phyloP scores from a whole-genome alignment of 106 monocot species.

The Dactylorhiza incarnata region DNA sequence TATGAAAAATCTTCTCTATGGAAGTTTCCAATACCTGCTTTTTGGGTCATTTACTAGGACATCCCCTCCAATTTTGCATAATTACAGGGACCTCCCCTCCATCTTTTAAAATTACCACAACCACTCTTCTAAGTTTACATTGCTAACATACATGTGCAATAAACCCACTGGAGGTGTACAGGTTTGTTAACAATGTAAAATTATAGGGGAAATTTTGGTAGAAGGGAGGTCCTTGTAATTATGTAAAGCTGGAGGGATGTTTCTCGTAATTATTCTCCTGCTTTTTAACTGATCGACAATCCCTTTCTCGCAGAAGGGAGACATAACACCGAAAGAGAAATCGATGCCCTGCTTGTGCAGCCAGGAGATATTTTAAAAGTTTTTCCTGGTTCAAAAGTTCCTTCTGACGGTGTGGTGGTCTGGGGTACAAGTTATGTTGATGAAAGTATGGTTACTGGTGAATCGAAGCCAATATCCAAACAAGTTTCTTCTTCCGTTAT shows the following conservation, averaged over 20 bases:
- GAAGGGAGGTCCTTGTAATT: too few relatives aligned
- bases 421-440: conserved; percentile 87
- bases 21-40: neutral
- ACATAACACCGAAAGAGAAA: conserved; percentile 60
- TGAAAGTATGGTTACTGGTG: conserved; percentile 99
- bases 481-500: conserved; percentile 63
- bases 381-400: conserved; percentile 86
- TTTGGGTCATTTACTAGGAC: too few relatives aligned
- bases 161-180: too few relatives aligned
- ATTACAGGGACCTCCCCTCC: too few relatives aligned
- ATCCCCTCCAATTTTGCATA: too few relatives aligned
- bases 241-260: too few relatives aligned
- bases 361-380: conserved; percentile 82
- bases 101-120: too few relatives aligned
- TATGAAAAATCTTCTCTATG: neutral
- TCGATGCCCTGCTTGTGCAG: conserved; percentile 85
- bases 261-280: too few relatives aligned
- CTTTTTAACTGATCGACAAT: neutral
- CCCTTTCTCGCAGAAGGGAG: conserved; percentile 51
- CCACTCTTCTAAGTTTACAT: too few relatives aligned
- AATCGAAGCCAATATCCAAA: conserved; percentile 64
- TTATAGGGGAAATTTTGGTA: too few relatives aligned
- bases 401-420: conserved; percentile 69
- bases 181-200: too few relatives aligned
- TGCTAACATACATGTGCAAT: too few relatives aligned